Evolutionary conservation across 352 stramenopile species (phyloP), one percentile per base, ranked within the genome.

Genomic region (Phytophthora pini): DNA sequence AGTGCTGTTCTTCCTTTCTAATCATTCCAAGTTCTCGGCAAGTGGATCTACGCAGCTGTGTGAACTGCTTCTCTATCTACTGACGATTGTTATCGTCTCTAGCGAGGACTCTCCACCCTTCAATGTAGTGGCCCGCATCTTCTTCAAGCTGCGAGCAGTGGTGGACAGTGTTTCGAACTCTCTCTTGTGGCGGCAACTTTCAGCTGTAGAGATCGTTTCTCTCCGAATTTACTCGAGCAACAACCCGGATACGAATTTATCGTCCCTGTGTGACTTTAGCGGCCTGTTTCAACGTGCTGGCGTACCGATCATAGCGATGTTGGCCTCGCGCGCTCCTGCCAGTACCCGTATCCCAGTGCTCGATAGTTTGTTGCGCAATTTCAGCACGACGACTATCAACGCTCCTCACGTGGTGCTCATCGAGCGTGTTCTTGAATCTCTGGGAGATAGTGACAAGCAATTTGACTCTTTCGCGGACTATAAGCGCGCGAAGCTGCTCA

Each of bases 1-100:
- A 56, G 24, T 87, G 20, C 38, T 87, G 29, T 87, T 85, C 39
- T 78, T 75, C 10, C 60, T 89, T 45, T 61, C 48, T 36, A 59
- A 29, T n/a, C 22, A 54, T 13, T 3, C 36, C 9, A 15, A 49
- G 4, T 50, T 51, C 8, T n/a, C 47, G 12, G 26, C 63, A 34
- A 45, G 12, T 5, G 40, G 40, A 32, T 24, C 61, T 11, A 20
- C 29, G 13, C 48, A 56, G 27, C 53, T 88, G 5, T 87, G 72
- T 44, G 61, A 79, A 20, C 32, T 88, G 40, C 47, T 87, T 24
- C 40, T 76, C 9, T 52, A 74, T 4, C 39, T 84, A 26, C 41
- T 85, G 49, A 76, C 62, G 29, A 63, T 77, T 36, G 62, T 77
- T 41, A 53, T 85, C 7, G 51, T 70, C 2, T 60, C 46, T 0